These are phyloP conservation scores for Cicer judaicum DNA, from an alignment of 306 rosid genomes.

Conservation along the genomic window DNA sequence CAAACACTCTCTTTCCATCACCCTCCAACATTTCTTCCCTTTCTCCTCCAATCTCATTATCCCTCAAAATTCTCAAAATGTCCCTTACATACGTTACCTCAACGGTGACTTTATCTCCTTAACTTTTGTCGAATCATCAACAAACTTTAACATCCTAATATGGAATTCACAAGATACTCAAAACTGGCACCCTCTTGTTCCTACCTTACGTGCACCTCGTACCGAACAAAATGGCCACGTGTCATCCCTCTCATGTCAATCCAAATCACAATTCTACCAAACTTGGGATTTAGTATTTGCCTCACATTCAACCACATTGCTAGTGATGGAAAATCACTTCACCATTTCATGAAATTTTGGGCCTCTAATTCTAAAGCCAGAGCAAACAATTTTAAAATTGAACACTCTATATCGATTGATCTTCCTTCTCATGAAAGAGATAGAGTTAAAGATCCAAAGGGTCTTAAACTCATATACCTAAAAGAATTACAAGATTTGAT, in stretches of 20 bases:
- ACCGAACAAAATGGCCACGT: neutral
- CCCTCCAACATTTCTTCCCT: conserved; percentile 56
- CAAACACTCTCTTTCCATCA: conserved; percentile 51
- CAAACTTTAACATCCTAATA: conserved; percentile 21
- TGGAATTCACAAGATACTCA: conserved; percentile 28
- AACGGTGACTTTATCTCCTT: conserved; percentile 27
- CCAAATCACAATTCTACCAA: conserved; percentile 37
- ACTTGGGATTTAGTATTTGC: conserved; percentile 27
- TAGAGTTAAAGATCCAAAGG: conserved; percentile 33
- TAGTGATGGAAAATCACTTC: conserved; percentile 35
- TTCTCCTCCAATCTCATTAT: conserved; percentile 32
- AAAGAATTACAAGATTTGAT: neutral
- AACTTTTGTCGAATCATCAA: conserved; percentile 21
- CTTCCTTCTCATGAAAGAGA: conserved; percentile 39
- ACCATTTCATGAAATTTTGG: conserved; percentile 48
- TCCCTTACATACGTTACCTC: conserved; percentile 39
- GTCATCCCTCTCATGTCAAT: conserved; percentile 33
- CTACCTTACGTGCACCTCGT: neutral
- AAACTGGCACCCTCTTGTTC: conserved; percentile 32
- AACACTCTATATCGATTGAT: neutral
- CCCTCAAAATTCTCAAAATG: conserved; percentile 27
- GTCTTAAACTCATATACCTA: conserved; percentile 3
- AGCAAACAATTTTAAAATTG: neutral
- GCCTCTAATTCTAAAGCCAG: conserved; percentile 35
- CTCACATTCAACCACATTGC: conserved; percentile 28